These are phyloP conservation scores for Aureobasidium vineae DNA, from an alignment of 2,329 filamentous ascomycete genomes.

Conservation along the genomic window DNA sequence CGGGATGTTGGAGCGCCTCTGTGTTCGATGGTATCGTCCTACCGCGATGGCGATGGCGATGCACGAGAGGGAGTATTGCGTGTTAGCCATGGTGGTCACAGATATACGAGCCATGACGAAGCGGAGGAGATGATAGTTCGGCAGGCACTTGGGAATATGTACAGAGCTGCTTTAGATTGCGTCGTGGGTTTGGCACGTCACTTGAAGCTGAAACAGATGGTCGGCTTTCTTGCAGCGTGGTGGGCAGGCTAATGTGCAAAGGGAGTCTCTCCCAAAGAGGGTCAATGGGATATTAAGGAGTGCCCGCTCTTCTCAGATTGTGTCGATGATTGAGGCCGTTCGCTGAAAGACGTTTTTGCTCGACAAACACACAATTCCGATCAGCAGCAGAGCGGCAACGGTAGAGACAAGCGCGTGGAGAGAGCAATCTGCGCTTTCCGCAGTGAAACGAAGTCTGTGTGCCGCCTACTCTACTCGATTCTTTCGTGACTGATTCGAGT, in stretches of 20 bases:
- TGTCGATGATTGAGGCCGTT: background rate
- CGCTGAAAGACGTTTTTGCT: slow-evolving; percentile 14
- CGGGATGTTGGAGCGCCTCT: slow-evolving; percentile 2
- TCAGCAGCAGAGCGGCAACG: slow-evolving; percentile 4
- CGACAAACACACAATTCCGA: slow-evolving; percentile 12
- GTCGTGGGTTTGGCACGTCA: slow-evolving; percentile 1
- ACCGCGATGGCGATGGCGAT: background rate
- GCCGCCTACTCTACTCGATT: slow-evolving; percentile 9
- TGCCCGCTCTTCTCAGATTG: background rate
- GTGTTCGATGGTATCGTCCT: background rate
- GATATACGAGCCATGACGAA: slow-evolving; percentile 11
- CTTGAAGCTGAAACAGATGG: slow-evolving; percentile 13
- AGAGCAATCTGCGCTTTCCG: slow-evolving; percentile 14
- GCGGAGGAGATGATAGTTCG: slow-evolving; percentile 8
- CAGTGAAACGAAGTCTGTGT: slow-evolving; percentile 15
- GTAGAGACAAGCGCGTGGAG: background rate
- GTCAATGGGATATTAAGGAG: slow-evolving; percentile 11
- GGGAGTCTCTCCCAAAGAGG: background rate
- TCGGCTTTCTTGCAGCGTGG: slow-evolving; percentile 17
- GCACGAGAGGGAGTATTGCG: background rate
- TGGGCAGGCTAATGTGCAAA: slow-evolving; percentile 21
- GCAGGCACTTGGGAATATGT: background rate
- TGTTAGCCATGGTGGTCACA: slow-evolving; percentile 6
- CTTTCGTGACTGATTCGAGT: slow-evolving; percentile 4
- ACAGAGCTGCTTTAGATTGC: slow-evolving; percentile 11